These are phyloP conservation scores for Crucihimalaya himalaica DNA, from an alignment of 345 rosid genomes.

Conservation along the genomic window DNA sequence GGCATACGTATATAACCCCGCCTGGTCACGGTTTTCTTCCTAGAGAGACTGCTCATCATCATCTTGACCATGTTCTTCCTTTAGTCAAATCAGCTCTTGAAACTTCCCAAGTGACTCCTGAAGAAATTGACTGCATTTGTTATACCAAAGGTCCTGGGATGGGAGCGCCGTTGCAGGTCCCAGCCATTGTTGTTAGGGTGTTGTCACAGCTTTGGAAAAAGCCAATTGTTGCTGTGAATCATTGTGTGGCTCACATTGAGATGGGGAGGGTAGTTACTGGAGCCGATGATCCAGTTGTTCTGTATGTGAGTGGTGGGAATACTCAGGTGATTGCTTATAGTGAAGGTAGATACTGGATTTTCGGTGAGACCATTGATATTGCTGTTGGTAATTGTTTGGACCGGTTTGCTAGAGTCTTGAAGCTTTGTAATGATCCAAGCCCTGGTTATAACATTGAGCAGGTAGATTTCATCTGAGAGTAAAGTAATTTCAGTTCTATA, in stretches of 20 bases:
- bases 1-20: conserved; percentile 93
- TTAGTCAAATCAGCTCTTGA: conserved; percentile 69
- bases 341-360: conserved; percentile 88
- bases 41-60: conserved; percentile 93
- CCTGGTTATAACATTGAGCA: conserved; percentile 99
- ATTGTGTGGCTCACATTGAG: conserved; percentile 98
- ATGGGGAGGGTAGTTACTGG: conserved; percentile 97
- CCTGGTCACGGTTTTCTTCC: conserved; percentile 99
- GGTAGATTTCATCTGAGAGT: conserved; percentile 43
- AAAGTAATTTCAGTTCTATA: background rate
- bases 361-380: conserved; percentile 97
- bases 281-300: conserved; percentile 86
- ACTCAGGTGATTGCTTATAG: conserved; percentile 98
- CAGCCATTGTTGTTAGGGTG: conserved; percentile 74
- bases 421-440: conserved; percentile 94
- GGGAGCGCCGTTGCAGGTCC: conserved; percentile 92
- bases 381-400: conserved; percentile 99
- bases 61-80: conserved; percentile 83
- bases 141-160: conserved; percentile 96
- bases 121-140: conserved; percentile 85
- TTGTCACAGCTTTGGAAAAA: conserved; percentile 93
- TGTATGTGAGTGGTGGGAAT: conserved; percentile 98
- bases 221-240: conserved; percentile 85
- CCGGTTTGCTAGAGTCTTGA: conserved; percentile 87
- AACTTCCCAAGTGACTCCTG: conserved; percentile 58